Percentiles rank a stretch among this genome's conserved stretches.
Evolutionary conservation across 1,284 basidiomycete species (phyloP).

Genomic region (Pterulicium gracile): DNA sequence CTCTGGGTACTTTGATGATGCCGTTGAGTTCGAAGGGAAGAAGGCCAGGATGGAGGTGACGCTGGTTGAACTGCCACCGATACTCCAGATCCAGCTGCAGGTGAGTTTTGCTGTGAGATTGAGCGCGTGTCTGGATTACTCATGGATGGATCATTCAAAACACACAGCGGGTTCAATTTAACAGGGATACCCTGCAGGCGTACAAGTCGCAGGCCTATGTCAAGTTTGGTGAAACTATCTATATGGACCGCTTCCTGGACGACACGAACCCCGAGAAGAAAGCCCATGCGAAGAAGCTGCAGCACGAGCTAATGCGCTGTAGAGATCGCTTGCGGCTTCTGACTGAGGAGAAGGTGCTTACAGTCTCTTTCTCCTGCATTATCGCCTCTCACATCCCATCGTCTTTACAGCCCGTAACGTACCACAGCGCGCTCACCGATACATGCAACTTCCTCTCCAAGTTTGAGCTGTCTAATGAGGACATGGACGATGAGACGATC

Average conservation of each 20-base stretch:
- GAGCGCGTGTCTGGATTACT: background rate
- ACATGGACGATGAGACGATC: slow-evolving; percentile 44
- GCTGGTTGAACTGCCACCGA: slow-evolving; percentile 78
- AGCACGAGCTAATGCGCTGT: slow-evolving; percentile 49
- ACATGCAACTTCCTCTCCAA: slow-evolving; percentile 45
- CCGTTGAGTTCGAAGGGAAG: slow-evolving; percentile 82
- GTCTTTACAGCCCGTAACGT: slow-evolving; percentile 46
- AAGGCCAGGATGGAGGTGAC: slow-evolving; percentile 84
- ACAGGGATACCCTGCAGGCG: slow-evolving; percentile 77
- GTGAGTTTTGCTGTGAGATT: slow-evolving; percentile 30
- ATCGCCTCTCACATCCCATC: too few relatives aligned
- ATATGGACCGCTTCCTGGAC: slow-evolving; percentile 89
- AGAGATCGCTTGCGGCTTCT: slow-evolving; percentile 60
- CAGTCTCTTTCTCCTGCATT: background rate
- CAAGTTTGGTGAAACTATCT: slow-evolving; percentile 79
- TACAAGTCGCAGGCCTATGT: slow-evolving; percentile 97
- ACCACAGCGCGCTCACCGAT: slow-evolving; percentile 38
- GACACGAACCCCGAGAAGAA: slow-evolving; percentile 63
- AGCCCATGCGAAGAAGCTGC: slow-evolving; percentile 56
- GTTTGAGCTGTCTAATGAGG: slow-evolving; percentile 23
- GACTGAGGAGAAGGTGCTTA: slow-evolving; percentile 55
- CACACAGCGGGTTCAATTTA: slow-evolving; percentile 88
- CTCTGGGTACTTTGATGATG: slow-evolving; percentile 85
- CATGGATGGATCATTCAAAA: background rate
- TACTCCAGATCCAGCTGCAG: slow-evolving; percentile 94